phyloP scores from a whole-genome alignment of 441 rosid genomes.

The Erodium texanum region DNA sequence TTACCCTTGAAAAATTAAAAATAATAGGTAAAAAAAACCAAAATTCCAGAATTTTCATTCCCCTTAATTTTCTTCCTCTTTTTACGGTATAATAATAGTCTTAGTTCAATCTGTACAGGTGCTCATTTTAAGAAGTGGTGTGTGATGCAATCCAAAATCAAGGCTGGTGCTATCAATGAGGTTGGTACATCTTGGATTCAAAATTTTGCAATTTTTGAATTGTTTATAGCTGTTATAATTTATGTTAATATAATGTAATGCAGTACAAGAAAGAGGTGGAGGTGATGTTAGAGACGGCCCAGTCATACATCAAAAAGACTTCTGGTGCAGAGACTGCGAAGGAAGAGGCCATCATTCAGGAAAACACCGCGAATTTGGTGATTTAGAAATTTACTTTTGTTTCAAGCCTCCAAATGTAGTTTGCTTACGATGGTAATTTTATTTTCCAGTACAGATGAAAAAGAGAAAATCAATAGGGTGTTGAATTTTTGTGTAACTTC shows the following conservation, averaged over 20 bases:
- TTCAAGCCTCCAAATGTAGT: not conserved
- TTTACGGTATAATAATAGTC: too few species aligned
- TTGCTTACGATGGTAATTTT: not conserved
- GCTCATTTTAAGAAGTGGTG: slow-evolving; percentile 99
- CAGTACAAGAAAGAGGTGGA: slow-evolving; percentile 93
- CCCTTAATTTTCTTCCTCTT: too few species aligned
- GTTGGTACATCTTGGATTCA: slow-evolving; percentile 31
- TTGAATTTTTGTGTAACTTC: slow-evolving; percentile 12
- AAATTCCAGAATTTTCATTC: too few species aligned
- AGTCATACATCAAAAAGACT: slow-evolving; percentile 26
- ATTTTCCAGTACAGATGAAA: not conserved
- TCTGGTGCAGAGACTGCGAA: slow-evolving; percentile 15
- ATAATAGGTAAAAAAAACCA: too few species aligned
- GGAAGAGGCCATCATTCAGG: not conserved
- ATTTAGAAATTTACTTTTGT: not conserved
- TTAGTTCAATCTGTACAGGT: slow-evolving; percentile 46
- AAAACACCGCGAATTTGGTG: slow-evolving; percentile 14
- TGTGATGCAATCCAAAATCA: slow-evolving; percentile 95
- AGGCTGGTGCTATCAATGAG: slow-evolving; percentile 73
- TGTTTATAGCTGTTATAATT: not conserved
- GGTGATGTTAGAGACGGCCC: slow-evolving; percentile 56
- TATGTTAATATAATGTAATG: slow-evolving; percentile 4
- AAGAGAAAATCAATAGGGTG: slow-evolving; percentile 4
- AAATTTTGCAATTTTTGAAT: not conserved
- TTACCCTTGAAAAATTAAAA: too few species aligned